Base-by-base conservation (phyloP, 2,329 filamentous ascomycete species). In the Colletotrichum tamarilloi region DNA sequence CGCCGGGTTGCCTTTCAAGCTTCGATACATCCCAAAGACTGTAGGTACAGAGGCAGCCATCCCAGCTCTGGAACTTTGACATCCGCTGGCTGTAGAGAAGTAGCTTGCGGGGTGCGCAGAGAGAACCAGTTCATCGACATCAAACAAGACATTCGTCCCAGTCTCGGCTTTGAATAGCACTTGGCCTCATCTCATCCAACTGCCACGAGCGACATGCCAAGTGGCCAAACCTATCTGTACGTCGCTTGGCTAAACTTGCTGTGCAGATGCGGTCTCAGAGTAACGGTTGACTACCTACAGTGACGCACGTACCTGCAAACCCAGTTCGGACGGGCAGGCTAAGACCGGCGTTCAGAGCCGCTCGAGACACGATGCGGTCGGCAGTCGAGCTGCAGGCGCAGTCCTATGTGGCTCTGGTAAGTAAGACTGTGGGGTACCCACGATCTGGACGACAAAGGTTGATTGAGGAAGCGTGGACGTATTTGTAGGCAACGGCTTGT, bases 181-280 rank as follows among this genome's bases (percentile, higher is more conserved):
- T 38, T 26, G 19, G 1, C 30, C 28, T 16, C 6, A 12, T 24
- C 24, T 42, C 26, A 14, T 11, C n/a, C 58, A 38, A 30, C 22
- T 46, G 16, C 14, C 52, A 46, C 38, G 14, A 38, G 22, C 9
- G 56, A 32, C 32, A 68, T 38, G 22, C n/a, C 64, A 56, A 14
- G 19, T 46, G 22, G 64, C 56, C 53, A 49, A 24, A 58, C 28
- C n/a, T 24, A 35, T 42, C 38, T 16, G 38, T 6, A 60, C 16
- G n/a, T 59, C 14, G 16, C 42, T 16, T 70, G 62, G 55, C 68
- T 28, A 26, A 55, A 14, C 8, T 26, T 71, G 16, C 60, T 22
- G 55, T 73, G 67, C 70, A 73, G 59, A 60, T 70, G 70, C 60
- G 60, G 67, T 73, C 70, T 73, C 70, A 69, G n/a, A 53, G 42